Evolutionary conservation across 2,329 filamentous ascomycete species (phyloP).

Genomic region (Anisogramma anomala): DNA sequence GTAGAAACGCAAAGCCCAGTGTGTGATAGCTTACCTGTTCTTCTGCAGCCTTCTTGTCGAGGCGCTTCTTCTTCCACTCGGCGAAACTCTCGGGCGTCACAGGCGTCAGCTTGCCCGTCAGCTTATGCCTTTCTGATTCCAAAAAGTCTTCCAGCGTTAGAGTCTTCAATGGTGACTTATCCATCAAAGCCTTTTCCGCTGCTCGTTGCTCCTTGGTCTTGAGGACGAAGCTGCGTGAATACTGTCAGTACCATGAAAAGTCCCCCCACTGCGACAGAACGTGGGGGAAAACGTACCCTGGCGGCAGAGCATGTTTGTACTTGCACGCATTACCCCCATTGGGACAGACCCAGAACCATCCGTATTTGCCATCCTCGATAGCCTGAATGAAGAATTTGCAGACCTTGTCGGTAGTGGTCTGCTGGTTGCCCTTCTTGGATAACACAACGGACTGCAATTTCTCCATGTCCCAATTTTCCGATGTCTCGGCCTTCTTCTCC

Average conservation of each 20-base stretch:
- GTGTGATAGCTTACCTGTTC: slow-evolving; percentile 34
- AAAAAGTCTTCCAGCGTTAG: slow-evolving; percentile 95
- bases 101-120: slow-evolving; percentile 81
- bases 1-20: neutral
- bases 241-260: slow-evolving; percentile 6
- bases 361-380: slow-evolving; percentile 96
- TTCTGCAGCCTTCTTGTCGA: slow-evolving; percentile 93
- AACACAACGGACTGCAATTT: slow-evolving; percentile 82
- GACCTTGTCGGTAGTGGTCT: slow-evolving; percentile 92
- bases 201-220: slow-evolving; percentile 97
- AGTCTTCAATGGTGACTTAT: slow-evolving; percentile 90
- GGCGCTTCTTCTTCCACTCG: slow-evolving; percentile 90
- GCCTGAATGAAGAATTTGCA: slow-evolving; percentile 98
- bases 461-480: slow-evolving; percentile 95
- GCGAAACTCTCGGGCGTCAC: slow-evolving; percentile 88
- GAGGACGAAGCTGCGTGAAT: slow-evolving; percentile 63
- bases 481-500: slow-evolving; percentile 79
- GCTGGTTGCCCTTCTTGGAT: slow-evolving; percentile 95
- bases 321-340: slow-evolving; percentile 97
- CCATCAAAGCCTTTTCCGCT: slow-evolving; percentile 87
- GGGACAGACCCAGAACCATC: slow-evolving; percentile 98
- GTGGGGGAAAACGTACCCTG: slow-evolving; percentile 54
- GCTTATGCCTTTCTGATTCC: slow-evolving; percentile 90
- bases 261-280: neutral
- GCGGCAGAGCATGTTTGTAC: slow-evolving; percentile 91